Evolutionary conservation across 305 asterid genomes (phyloP).

Genomic region (Striga hermonthica): DNA sequence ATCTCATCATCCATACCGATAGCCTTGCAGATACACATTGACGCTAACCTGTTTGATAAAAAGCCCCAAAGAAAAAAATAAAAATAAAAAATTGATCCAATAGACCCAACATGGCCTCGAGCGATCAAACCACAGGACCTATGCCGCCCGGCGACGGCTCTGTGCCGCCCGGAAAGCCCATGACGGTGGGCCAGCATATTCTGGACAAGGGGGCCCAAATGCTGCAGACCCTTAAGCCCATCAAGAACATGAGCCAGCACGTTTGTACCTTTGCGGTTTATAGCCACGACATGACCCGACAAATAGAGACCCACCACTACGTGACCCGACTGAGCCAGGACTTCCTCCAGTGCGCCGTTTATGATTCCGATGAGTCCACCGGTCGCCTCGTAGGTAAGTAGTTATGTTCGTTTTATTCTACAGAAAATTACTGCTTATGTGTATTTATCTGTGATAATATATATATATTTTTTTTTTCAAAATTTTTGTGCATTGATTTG

Average conservation of each 20-base stretch:
- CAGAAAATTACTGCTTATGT: background rate
- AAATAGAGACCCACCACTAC: slow-evolving; percentile 71
- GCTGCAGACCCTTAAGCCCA: slow-evolving; percentile 63
- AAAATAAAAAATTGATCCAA: background rate
- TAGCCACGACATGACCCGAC: slow-evolving; percentile 78
- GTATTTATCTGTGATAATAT: background rate
- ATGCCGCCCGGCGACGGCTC: slow-evolving; percentile 65
- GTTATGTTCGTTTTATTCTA: background rate
- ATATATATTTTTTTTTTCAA: background rate
- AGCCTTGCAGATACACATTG: background rate
- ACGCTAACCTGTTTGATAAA: background rate
- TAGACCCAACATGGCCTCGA: slow-evolving; percentile 44
- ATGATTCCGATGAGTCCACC: slow-evolving; percentile 58
- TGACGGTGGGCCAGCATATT: slow-evolving; percentile 50
- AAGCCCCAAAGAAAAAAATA: background rate
- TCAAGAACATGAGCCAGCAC: slow-evolving; percentile 67
- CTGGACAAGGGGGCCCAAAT: slow-evolving; percentile 72
- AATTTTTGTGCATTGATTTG: background rate
- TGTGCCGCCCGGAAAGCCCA: slow-evolving; percentile 67
- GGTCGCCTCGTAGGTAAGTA: slow-evolving; percentile 65
- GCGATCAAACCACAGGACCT: slow-evolving; percentile 41
- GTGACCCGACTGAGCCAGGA: slow-evolving; percentile 60
- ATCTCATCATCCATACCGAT: background rate
- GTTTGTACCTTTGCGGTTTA: slow-evolving; percentile 77
- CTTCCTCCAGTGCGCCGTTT: slow-evolving; percentile 79